Base-by-base conservation (phyloP, 2,329 filamentous ascomycete species). In the Teratosphaeria epicoccoides region DNA sequence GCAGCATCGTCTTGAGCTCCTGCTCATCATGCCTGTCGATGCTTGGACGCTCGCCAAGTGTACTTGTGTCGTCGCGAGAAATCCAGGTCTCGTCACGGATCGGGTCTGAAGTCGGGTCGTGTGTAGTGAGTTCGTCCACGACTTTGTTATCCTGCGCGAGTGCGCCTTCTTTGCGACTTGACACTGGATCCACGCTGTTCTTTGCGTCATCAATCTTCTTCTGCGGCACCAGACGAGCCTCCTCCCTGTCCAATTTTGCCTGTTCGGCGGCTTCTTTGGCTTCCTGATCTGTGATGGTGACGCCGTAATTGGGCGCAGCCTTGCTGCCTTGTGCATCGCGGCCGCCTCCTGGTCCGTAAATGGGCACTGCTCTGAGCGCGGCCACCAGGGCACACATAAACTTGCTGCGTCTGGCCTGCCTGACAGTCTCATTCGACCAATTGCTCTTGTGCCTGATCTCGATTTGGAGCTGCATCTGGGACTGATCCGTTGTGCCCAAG, bases 351-450 rank as follows among this genome's bases (percentile, higher is more conserved):
- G 91, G 91, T 20, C 75, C 82, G 61, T 88, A 79, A 64, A 98
- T 91, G 9, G 90, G 91, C 17, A 98, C 78, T 71, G 85, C 89
- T 70, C 88, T 87, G 53, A 96, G 73, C 3, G 91, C 89, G 7
- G 89, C 71, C 4, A 93, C 84, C 53, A 98, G 75, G 0, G 93
- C 93, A 65, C 90, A 95, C 83, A 97, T 95, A 73, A 98, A 97
- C 71, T 95, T 97, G 67, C 87, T 94, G 55, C 91, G 83, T 49
- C 90, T 83, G 6, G 85, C 79, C 17, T 84, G 84, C 40, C 90
- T 85, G 40, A 96, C 78, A 1, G 80, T 77, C 60, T 95, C 91
- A 69, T 96, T 77, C 25, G 72, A 68, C 72, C 73, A 77, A 58
- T 76, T 77, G 60, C 68, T 71, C 68, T 97, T 97, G 76, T 97